These are phyloP conservation scores for Plantago rigida DNA, from an alignment of 305 asterid genomes.

Conservation along the genomic window DNA sequence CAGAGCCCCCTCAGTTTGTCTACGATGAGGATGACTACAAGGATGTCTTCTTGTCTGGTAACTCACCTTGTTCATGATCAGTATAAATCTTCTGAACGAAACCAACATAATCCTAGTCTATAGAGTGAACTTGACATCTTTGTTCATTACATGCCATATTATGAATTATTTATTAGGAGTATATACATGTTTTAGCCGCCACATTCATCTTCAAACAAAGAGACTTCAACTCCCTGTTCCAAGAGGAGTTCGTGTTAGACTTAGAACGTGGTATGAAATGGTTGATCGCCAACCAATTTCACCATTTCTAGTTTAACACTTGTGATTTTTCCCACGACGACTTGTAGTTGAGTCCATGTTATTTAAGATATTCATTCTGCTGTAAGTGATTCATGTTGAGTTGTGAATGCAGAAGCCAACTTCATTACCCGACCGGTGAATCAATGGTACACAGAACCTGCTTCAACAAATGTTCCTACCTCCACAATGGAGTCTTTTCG, in stretches of 20 bases:
- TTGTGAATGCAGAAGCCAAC: conserved; percentile 58
- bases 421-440: conserved; percentile 61
- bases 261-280: no score
- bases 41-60: conserved; percentile 80
- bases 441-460: conserved; percentile 58
- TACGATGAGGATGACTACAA: conserved; percentile 78
- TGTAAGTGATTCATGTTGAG: conserved; percentile 1
- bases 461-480: conserved; percentile 27
- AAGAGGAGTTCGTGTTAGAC: no score
- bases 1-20: conserved; percentile 78
- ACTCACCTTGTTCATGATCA: conserved; percentile 1
- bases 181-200: neutral
- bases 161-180: no score
- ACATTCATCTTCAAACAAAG: no score
- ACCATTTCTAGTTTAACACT: no score
- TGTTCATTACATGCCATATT: no score
- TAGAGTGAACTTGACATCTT: no score
- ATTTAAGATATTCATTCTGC: neutral
- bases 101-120: no score
- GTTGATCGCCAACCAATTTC: no score
- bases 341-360: no score
- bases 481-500: neutral
- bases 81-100: neutral
- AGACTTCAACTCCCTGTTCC: neutral
- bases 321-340: no score